These are phyloP conservation scores for Magnolia kwangsiensis DNA, from an alignment of 164 flowering plant genomes.

Conservation along the genomic window DNA sequence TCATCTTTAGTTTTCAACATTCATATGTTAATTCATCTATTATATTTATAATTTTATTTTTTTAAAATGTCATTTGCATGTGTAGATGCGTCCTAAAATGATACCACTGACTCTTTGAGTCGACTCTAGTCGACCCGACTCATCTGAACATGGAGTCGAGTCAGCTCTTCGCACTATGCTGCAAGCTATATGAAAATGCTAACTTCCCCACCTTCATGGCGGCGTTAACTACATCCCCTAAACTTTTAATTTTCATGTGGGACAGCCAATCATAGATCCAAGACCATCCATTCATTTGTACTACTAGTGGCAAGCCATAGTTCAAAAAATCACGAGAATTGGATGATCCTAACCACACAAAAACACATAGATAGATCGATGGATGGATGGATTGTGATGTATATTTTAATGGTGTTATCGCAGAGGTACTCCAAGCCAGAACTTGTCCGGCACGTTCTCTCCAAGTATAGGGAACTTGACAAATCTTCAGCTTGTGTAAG, in stretches of 20 bases:
- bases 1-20: too few relatives aligned
- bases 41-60: too few relatives aligned
- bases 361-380: neutral
- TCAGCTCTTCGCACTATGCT: neutral
- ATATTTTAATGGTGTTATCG: conserved; percentile 17
- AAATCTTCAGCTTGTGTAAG: conserved; percentile 84
- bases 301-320: neutral
- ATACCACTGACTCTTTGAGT: neutral
- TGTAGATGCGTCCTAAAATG: too few relatives aligned
- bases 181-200: neutral
- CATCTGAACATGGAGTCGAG: neutral
- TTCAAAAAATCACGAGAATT: neutral
- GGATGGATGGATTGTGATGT: conserved; percentile 1
- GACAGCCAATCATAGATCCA: neutral
- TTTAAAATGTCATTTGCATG: too few relatives aligned
- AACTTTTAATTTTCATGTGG: neutral
- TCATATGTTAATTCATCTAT: too few relatives aligned
- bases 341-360: neutral
- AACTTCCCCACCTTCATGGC: neutral
- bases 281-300: neutral
- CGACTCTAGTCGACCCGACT: neutral
- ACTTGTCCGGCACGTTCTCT: conserved; percentile 72
- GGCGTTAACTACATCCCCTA: neutral
- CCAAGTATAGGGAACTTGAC: conserved; percentile 88
- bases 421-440: conserved; percentile 90